Evolutionary conservation across 176 grass and related monocot genomes (phyloP).

Genomic region (Pontederia crassipes): DNA sequence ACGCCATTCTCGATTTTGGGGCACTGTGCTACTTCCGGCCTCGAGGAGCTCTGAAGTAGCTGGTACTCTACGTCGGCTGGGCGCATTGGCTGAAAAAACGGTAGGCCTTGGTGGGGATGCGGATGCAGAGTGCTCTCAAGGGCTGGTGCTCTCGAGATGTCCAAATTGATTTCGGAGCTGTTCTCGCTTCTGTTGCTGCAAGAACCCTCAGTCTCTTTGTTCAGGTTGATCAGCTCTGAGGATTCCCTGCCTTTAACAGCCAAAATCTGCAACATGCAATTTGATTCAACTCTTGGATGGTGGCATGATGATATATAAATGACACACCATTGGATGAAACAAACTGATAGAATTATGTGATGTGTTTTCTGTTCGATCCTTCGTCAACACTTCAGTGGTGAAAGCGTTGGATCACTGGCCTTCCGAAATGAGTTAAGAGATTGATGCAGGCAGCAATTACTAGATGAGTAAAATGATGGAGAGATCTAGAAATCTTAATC

Average conservation of each 20-base stretch:
- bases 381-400: too few relatives aligned
- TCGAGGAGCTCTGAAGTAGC: neutral
- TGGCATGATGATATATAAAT: too few relatives aligned
- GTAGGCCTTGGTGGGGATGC: neutral
- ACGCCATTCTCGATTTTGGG: neutral
- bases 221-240: conserved; percentile 6
- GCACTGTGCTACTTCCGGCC: neutral
- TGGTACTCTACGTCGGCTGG: neutral
- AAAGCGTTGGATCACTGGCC: too few relatives aligned
- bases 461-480: too few relatives aligned
- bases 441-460: too few relatives aligned
- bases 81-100: neutral
- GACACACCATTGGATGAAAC: too few relatives aligned
- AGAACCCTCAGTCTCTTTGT: conserved; percentile 8
- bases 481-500: too few relatives aligned
- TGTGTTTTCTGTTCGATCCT: too few relatives aligned
- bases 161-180: conserved; percentile 11
- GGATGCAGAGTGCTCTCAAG: neutral
- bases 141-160: neutral
- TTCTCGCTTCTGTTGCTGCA: conserved; percentile 8
- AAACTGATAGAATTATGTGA: too few relatives aligned
- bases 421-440: too few relatives aligned
- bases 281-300: neutral
- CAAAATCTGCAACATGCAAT: neutral
- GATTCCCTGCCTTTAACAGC: neutral